Evolutionary conservation across 805 yeast species (phyloP), one percentile per base, ranked within the genome.

Genomic region (Candida ovalis): DNA sequence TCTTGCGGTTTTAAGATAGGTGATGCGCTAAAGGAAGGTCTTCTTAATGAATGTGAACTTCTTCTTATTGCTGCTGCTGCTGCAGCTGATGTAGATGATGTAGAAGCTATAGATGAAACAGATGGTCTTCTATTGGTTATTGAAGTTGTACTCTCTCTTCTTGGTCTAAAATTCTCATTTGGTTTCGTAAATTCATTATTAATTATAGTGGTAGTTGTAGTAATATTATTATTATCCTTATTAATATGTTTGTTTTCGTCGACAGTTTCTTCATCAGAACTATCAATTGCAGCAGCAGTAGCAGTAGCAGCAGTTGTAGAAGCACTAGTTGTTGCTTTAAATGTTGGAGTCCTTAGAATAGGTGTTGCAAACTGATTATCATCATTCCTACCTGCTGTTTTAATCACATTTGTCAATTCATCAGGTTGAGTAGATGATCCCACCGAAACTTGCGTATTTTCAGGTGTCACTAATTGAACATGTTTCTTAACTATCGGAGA

Each of bases 41-140:
- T 48, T 12, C 46, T 22, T 22, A 48, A 45, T 15, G 55, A 32
- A 2, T 44, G 42, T 2, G 51, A 47, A 7, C 51, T 45, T 28
- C 56, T 40, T 43, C 52, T 43, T 10, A n/a, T 22, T 6, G 44
- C 4, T n/a, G 12, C 32, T n/a, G 18, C 35, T 12, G 18, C 42
- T 17, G n/a, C 15, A 10, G 9, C 28, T 13, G 47, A 25, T 19
- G 42, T 35, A 9, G 47, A 25, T 19, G 42, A 12, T 32, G 41
- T n/a, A 12, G 45, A 9, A 3, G 41, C 19, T 5, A 39, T 10
- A 22, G 49, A 38, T 19, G 48, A 37, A 2, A 48, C 38, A n/a
- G 53, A 50, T 10, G 47, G 46, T 39, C 50, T 46, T 44, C 47
- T 43, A 10, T 28, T 23, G 12, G 40, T 22, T 7, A n/a, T 22